A percentile compares a stretch with the other conserved stretches of the same genome.
These are phyloP conservation scores for Neonectria neomacrospora DNA, from an alignment of 2,329 filamentous ascomycete genomes.

Conservation along the genomic window DNA sequence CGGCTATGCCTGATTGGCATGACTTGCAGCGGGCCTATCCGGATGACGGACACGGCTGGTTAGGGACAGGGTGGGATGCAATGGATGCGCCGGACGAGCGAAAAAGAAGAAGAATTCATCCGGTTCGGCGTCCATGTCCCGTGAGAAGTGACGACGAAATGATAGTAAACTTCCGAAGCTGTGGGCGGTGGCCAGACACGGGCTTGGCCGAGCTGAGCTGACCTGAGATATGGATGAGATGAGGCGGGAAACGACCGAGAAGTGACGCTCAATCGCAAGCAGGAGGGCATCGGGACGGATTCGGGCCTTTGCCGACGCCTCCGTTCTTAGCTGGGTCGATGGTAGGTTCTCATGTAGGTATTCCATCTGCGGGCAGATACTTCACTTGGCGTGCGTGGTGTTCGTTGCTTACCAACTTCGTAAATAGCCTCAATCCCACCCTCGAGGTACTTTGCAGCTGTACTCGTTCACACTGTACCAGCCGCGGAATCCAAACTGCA, in stretches of 20 bases:
- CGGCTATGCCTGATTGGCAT: constrained; percentile 44
- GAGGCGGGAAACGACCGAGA: neutral
- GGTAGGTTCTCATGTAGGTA: constrained; percentile 3
- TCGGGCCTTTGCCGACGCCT: constrained; percentile 27
- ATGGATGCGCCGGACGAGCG: constrained; percentile 14
- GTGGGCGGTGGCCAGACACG: constrained; percentile 7
- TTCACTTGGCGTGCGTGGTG: too few species aligned
- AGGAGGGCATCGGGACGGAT: neutral
- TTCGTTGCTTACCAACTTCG: too few species aligned
- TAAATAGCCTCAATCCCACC: constrained; percentile 22
- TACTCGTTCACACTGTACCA: constrained; percentile 10
- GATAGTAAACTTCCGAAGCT: constrained; percentile 1
- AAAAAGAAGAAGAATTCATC: neutral
- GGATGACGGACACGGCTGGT: constrained; percentile 30
- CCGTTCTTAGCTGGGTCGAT: neutral
- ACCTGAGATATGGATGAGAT: constrained; percentile 8
- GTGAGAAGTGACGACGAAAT: neutral
- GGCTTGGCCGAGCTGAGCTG: constrained; percentile 13
- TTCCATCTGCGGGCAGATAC: constrained; percentile 7
- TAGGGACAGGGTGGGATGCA: constrained; percentile 8
- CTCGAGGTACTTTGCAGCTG: neutral
- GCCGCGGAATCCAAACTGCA: too few species aligned
- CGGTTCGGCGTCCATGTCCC: neutral
- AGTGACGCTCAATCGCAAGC: neutral
- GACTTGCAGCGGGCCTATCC: constrained; percentile 46